Percentiles rank a stretch among this genome's conserved stretches.
phyloP scores from a whole-genome alignment of 345 rosid species.

The Ceriops zippeliana region DNA sequence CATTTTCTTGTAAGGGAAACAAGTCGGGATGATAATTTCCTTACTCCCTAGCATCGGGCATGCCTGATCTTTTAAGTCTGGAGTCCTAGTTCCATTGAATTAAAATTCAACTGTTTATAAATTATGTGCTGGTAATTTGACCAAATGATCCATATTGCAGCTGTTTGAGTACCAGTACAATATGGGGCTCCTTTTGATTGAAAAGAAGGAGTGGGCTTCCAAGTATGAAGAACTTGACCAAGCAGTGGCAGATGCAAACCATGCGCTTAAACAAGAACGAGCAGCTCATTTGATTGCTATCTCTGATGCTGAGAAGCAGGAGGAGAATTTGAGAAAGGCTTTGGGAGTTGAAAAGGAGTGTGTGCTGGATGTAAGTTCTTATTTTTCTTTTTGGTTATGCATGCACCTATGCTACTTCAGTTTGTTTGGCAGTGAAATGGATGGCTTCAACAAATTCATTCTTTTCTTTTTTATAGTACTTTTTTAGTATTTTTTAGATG shows the following conservation, averaged over 20 bases:
- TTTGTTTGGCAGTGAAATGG: too few relatives aligned
- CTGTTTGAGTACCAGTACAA: slow-evolving; percentile 89
- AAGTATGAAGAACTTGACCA: slow-evolving; percentile 61
- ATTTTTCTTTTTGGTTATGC: neutral
- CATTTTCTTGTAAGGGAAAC: too few relatives aligned
- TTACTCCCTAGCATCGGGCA: neutral
- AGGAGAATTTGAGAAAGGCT: slow-evolving; percentile 80
- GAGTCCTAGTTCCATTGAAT: neutral
- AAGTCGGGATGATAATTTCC: too few relatives aligned
- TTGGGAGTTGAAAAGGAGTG: slow-evolving; percentile 94
- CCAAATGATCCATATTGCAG: slow-evolving; percentile 36
- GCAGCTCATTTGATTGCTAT: slow-evolving; percentile 64
- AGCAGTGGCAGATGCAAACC: slow-evolving; percentile 52
- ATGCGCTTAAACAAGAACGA: slow-evolving; percentile 67
- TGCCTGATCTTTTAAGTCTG: neutral
- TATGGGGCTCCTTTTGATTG: slow-evolving; percentile 90
- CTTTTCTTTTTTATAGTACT: too few relatives aligned
- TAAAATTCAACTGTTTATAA: neutral
- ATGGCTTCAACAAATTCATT: too few relatives aligned
- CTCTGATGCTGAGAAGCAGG: slow-evolving; percentile 71
- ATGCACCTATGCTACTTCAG: too few relatives aligned
- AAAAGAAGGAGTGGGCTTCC: slow-evolving; percentile 80
- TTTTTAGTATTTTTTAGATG: too few relatives aligned
- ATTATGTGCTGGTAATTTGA: slow-evolving; percentile 9
- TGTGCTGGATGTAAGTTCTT: slow-evolving; percentile 68